Conservation (phyloP, 2,329 filamentous ascomycete genomes). For the Calonectria pseudoturangicola region DNA sequence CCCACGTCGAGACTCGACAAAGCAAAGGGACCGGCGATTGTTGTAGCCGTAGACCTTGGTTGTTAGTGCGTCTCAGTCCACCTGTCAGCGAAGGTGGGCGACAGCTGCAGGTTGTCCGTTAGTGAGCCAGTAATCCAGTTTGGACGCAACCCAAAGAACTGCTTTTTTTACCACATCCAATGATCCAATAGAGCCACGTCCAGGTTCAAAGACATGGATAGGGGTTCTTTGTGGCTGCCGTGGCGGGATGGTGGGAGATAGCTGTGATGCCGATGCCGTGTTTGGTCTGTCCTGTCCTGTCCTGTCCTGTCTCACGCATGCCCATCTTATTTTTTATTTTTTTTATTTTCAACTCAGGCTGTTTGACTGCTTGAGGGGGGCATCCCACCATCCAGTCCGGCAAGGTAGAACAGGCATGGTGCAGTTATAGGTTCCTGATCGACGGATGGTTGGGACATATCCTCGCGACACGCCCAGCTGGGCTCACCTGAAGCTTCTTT, state of each 20-base stretch:
- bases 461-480: constrained; percentile 1
- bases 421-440: neutral
- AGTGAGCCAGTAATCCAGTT: constrained; percentile 29
- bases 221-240: constrained; percentile 32
- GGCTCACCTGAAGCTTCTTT: constrained; percentile 13
- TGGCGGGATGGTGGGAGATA: constrained; percentile 23
- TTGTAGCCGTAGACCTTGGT: constrained; percentile 14
- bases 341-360: constrained; percentile 4
- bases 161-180: constrained; percentile 28
- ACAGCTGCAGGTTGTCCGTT: constrained; percentile 33
- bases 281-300: constrained; percentile 20
- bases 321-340: constrained; percentile 16
- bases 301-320: constrained; percentile 8
- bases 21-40: constrained; percentile 26
- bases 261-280: constrained; percentile 27
- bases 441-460: constrained; percentile 5
- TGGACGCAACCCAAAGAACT: constrained; percentile 28
- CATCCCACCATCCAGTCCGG: constrained; percentile 6
- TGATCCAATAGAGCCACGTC: constrained; percentile 22
- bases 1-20: constrained; percentile 22
- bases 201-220: constrained; percentile 29
- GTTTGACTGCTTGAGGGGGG: neutral
- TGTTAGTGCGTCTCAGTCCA: constrained; percentile 26
- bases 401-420: neutral
- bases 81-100: constrained; percentile 32